Percentiles rank a stretch among this genome's conserved stretches.
Evolutionary conservation across 1,284 basidiomycete species (phyloP).

Genomic region (Boletus calvinii): DNA sequence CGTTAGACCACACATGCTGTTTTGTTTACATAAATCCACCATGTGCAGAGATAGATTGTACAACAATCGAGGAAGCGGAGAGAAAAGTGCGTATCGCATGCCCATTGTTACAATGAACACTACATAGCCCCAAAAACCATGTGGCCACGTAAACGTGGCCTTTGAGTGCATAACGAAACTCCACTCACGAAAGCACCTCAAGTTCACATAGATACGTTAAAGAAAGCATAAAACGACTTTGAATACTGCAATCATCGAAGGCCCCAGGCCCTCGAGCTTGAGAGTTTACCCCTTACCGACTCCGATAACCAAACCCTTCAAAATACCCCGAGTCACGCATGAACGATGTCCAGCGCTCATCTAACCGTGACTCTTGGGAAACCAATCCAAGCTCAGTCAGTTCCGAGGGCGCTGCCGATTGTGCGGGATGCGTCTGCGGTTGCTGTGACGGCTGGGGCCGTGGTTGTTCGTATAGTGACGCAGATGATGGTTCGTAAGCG

Average conservation of each 20-base stretch:
- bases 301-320: constrained; percentile 33
- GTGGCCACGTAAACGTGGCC: neutral
- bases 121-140: neutral
- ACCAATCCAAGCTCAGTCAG: constrained; percentile 53
- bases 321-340: constrained; percentile 53
- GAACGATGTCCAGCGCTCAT: constrained; percentile 59
- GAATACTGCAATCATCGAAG: neutral
- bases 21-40: neutral
- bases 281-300: constrained; percentile 14
- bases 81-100: neutral
- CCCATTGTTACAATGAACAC: neutral
- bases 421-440: constrained; percentile 1
- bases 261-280: neutral
- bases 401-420: constrained; percentile 35
- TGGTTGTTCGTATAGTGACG: constrained; percentile 3
- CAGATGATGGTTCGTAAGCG: constrained; percentile 15
- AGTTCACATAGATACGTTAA: neutral
- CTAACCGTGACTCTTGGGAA: constrained; percentile 51
- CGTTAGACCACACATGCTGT: neutral
- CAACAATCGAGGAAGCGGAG: neutral
- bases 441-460: constrained; percentile 6
- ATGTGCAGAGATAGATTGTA: neutral
- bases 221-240: neutral
- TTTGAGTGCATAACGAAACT: neutral
- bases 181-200: neutral